Conservation (phyloP, 257 asterid genomes). For the Fraxinus quadrangulata region DNA sequence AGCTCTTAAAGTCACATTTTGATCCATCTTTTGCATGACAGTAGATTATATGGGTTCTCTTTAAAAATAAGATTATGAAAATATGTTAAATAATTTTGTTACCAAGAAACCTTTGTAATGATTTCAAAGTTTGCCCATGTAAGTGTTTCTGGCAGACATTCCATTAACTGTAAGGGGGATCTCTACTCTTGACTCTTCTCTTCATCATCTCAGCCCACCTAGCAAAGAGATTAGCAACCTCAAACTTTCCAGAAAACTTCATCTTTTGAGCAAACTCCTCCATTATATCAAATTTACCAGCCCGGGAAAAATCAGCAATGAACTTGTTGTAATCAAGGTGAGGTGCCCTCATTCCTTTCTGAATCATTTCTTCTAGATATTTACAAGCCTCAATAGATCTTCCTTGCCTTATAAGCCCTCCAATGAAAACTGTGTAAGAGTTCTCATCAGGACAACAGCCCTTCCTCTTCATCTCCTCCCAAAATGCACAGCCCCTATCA, state of each 20-base stretch:
- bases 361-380: conserved; percentile 81
- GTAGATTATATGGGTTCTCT: neutral
- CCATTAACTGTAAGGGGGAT: neutral
- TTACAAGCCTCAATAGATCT: conserved; percentile 62
- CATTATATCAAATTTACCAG: conserved; percentile 50
- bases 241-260: conserved; percentile 62
- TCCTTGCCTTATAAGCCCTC: conserved; percentile 83
- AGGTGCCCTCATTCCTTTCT: conserved; percentile 88
- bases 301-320: conserved; percentile 54
- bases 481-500: conserved; percentile 66
- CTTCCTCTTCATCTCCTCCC: conserved; percentile 87
- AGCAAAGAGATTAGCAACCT: conserved; percentile 46
- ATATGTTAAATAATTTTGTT: neutral
- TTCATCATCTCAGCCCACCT: conserved; percentile 61
- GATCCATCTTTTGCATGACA: neutral
- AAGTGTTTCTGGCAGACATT: conserved; percentile 10
- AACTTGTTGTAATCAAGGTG: conserved; percentile 65
- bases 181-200: conserved; percentile 36
- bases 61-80: neutral
- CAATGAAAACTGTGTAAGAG: conserved; percentile 61
- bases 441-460: conserved; percentile 94
- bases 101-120: conserved; percentile 16
- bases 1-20: neutral
- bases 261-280: conserved; percentile 61
- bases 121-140: neutral